Percentiles rank a stretch among this genome's conserved stretches.
Evolutionary conservation across 78 protist genomes (phyloP).

Genomic region (Corallochytrium limacisporum): DNA sequence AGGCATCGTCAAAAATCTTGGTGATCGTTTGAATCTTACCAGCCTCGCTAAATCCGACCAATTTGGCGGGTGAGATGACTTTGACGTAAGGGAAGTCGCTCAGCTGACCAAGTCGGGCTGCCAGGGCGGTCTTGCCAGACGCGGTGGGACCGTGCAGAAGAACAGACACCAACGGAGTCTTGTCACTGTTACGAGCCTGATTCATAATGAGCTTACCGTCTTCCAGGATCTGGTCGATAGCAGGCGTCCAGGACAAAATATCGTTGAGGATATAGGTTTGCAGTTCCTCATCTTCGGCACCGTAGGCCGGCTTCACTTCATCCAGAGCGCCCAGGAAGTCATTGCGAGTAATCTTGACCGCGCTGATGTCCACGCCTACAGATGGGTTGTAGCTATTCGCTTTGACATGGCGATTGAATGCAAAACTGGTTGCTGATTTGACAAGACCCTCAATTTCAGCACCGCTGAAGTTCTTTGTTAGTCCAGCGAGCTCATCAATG

Average conservation of each 20-base stretch:
- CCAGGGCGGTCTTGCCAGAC: conserved; percentile 89
- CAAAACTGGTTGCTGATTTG: conserved; percentile 70
- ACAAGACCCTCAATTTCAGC: conserved; percentile 89
- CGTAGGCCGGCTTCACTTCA: conserved; percentile 86
- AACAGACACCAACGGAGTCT: conserved; percentile 64
- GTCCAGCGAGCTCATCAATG: conserved; percentile 53
- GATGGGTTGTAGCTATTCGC: neutral
- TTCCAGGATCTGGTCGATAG: conserved; percentile 11
- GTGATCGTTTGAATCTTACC: conserved; percentile 44
- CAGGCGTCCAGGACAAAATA: conserved; percentile 49
- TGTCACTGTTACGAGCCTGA: conserved; percentile 44
- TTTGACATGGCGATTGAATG: conserved; percentile 54
- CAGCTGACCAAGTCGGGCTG: conserved; percentile 66
- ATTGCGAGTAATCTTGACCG: conserved; percentile 19
- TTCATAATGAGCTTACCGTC: conserved; percentile 31
- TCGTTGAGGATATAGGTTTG: conserved; percentile 39
- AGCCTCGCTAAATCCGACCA: conserved; percentile 61
- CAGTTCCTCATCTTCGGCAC: conserved; percentile 53
- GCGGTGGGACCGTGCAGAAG: conserved; percentile 57
- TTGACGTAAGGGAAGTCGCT: conserved; percentile 79
- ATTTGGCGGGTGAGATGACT: conserved; percentile 63
- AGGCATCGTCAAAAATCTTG: conserved; percentile 90
- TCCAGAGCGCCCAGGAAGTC: conserved; percentile 77
- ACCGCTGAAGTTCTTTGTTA: conserved; percentile 87
- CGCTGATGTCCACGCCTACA: neutral